Evolutionary conservation across 306 rosid species (phyloP), one percentile per base, ranked within the genome.

Genomic region (Amphicarpaea edgeworthii): DNA sequence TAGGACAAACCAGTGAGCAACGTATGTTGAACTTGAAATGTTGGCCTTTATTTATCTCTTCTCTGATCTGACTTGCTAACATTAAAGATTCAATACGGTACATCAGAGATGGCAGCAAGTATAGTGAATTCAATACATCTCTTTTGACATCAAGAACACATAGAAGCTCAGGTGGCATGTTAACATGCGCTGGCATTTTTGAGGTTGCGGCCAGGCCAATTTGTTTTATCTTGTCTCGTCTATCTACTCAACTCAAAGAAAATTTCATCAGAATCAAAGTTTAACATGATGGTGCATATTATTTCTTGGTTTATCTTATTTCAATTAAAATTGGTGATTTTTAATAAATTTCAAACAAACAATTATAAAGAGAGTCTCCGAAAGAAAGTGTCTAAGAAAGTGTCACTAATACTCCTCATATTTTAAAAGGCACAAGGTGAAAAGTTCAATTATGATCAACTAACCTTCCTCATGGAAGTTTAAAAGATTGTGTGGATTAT

Each of bases 151-250:
- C 85, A 57, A 93, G 76, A 53, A 78, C 61, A 64, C 60, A 71
- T 24, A 95, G 73, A 82, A 95, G 97, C 89, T 95, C 99, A 0
- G 99, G 92, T 72, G 99, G 99, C 81, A 95, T 85, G 70, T 86
- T 87, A 75, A 84, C 97, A 83, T 87, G 85, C 34, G 80, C 87
- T 8, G 89, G 91, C 75, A 87, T 68, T 79, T 84, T 92, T 74
- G 63, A 73, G 75, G 23, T 51, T 79, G 32, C 59, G 1, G 16
- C n/a, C n/a, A n/a, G 57, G 37, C 85, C 90, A 66, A 24, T 42
- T 86, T 79, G 67, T 54, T 70, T 80, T 43, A 76, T 63, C 83
- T 89, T 85, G 19, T 76, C 82, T 58, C 40, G 45, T 37, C 43
- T 78, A 80, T 81, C 97, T 89, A 83, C 72, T 51, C 60, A 59